Evolutionary conservation across 805 yeast genomes (phyloP), one percentile per base, ranked within the genome.

Genomic region (Wickerhamomyces sydowiorum): DNA sequence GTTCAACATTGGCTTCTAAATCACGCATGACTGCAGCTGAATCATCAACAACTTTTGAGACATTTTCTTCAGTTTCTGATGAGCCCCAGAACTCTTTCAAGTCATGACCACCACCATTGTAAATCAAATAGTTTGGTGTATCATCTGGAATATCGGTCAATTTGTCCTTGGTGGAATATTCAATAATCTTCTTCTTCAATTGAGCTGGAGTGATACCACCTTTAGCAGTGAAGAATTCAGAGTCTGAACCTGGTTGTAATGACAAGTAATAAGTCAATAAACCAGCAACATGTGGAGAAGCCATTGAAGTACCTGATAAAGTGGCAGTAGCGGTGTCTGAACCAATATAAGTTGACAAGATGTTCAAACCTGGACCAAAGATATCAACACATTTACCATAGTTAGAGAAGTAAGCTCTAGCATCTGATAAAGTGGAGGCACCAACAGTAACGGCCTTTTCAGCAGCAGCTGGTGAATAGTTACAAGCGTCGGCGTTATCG

Each of bases 231-330:
- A 76, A 72, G 60, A 75, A 85, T 59, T 77, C 78, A 39, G 89
- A 81, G 38, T 72, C 77, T 13, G 79, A 62, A 36, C 76, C 83
- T 51, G 96, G 95, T 67, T 85, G 87, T 64, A 89, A 76, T 7
- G 96, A 83, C 61, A 90, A 70, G 69, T 78, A 91, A 74, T 91
- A 91, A 8, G 96, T 77, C 58, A 89, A 78, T 62, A 91, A 73
- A 54, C 99, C 99, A 46, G 89, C 82, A 53, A 90, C 90, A 60
- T 89, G 96, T 36, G 99, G 98, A 30, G 97, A 85, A 19, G 98
- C 96, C 99, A 91, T 91, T 14, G 98, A 91, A 10, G 97, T 91
- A 67, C 99, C 99, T 30, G 96, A 85, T 61, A 86, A 72, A 31
- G 86, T 78, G 36, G 93, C 89, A 51, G 91, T 83, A 34, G 89